Conservation (phyloP, 2,329 filamentous ascomycete genomes). For the Teratosphaeriaceae sp. region DNA sequence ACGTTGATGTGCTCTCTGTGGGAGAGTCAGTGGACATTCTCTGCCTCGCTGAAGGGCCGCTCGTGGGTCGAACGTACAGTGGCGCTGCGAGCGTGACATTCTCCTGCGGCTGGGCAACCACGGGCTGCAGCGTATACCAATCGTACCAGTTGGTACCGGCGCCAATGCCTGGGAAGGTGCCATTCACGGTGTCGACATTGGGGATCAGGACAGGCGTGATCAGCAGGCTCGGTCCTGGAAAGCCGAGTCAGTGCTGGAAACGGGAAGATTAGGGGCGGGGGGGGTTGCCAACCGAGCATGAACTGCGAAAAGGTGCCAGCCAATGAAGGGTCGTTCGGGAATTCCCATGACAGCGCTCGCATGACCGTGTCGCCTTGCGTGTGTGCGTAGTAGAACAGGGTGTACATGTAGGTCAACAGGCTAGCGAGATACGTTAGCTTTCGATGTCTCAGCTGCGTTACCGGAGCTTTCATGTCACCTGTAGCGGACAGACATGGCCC, state of each 20-base stretch:
- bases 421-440: too few relatives aligned
- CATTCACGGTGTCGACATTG: conserved; percentile 54
- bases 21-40: too few relatives aligned
- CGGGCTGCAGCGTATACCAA: conserved; percentile 62
- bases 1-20: conserved; percentile 65
- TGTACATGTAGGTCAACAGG: conserved; percentile 70
- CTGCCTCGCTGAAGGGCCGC: too few relatives aligned
- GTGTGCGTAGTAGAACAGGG: conserved; percentile 61
- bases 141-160: conserved; percentile 65
- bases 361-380: conserved; percentile 62
- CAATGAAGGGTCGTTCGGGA: conserved; percentile 62
- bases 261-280: too few relatives aligned
- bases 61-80: too few relatives aligned
- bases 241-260: too few relatives aligned
- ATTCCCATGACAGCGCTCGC: conserved; percentile 68
- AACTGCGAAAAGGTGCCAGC: conserved; percentile 65
- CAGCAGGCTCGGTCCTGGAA: conserved; percentile 56
- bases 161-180: conserved; percentile 61
- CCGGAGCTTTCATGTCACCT: too few relatives aligned
- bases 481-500: conserved; percentile 65
- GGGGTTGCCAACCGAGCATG: too few relatives aligned
- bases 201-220: conserved; percentile 62
- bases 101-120: conserved; percentile 46
- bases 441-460: too few relatives aligned
- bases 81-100: conserved; percentile 61